Evolutionary conservation across 768 basidiomycete genomes (phyloP), one percentile per base, ranked within the genome.

Genomic region (Amanita exitialis): DNA sequence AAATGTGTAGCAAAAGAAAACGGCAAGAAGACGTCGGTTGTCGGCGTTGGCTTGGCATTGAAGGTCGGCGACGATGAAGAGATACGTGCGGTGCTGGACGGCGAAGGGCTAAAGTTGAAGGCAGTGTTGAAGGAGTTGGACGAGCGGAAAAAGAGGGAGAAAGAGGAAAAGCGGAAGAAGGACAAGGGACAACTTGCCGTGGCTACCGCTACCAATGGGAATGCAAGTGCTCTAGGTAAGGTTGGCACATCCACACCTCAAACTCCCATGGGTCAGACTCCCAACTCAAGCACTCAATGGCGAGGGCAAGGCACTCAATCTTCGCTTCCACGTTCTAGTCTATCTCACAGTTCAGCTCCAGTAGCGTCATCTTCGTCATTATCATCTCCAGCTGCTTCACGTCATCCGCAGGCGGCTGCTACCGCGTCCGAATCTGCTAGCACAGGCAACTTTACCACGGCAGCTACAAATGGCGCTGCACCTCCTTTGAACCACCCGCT

Each of bases 11-110:
- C 75, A 53, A 74, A 70, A 45, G 83, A 83, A 58, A 73, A 90
- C 52, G 87, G 88, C 27, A 73, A 78, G 61, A 75, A 71, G 20
- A 75, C 79, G 0, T 67, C 72, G 4, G 62, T 71, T 27, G 59
- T 68, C 12, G 70, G 74, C 1, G 64, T 71, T 42, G 61, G 61
- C 9, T 46, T 59, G 27, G 59, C 51, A 12, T 12, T 37, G 35
- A 59, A 52, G 32, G 49, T 49, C 16, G 65, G 63, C 0, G 79
- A 75, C 16, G 73, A 66, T 1, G 79, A 83, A 53, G 79, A 80
- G 59, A 76, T 94, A 59, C 73, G 74, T 27, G 88, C 87, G 5
- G 85, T 88, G 10, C 72, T 92, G 46, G 95, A 98, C 63, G 81
- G 80, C 0, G 84, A 91, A 53, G 83, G 85, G 3, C 62, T 69